Conservation (phyloP, 2,329 filamentous ascomycete species). For the Thermothelomyces thermophilus region DNA sequence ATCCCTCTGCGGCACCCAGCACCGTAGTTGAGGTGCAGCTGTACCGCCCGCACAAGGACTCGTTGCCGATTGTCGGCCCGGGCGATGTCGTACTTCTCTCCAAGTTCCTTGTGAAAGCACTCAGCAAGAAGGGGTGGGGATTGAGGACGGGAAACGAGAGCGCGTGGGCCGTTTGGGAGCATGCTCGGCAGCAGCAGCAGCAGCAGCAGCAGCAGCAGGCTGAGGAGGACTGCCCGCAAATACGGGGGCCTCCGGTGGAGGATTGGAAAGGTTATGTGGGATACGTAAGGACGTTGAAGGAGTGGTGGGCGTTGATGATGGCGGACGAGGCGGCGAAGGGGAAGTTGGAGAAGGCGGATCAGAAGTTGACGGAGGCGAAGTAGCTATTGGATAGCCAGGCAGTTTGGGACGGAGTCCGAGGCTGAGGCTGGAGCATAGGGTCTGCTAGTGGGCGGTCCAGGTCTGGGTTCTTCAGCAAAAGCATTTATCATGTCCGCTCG, state of each 20-base stretch:
- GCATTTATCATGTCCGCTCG: too few relatives aligned
- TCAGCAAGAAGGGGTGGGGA: slow-evolving; percentile 50
- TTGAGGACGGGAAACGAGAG: slow-evolving; percentile 49
- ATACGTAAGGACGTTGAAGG: slow-evolving; percentile 43
- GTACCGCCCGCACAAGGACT: slow-evolving; percentile 51
- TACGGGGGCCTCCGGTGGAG: slow-evolving; percentile 55
- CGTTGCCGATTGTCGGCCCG: slow-evolving; percentile 46
- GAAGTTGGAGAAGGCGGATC: slow-evolving; percentile 45
- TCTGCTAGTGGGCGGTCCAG: too few relatives aligned
- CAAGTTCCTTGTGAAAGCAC: slow-evolving; percentile 47
- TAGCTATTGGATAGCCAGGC: not conserved
- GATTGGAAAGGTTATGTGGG: slow-evolving; percentile 42
- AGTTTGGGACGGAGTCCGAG: not conserved
- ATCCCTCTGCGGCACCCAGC: slow-evolving; percentile 46
- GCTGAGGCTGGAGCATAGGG: too few relatives aligned
- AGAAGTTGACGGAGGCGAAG: slow-evolving; percentile 27
- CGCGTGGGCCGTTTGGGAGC: slow-evolving; percentile 51
- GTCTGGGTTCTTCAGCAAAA: too few relatives aligned
- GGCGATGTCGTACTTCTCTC: slow-evolving; percentile 56
- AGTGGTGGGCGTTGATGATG: slow-evolving; percentile 41
- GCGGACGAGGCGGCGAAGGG: slow-evolving; percentile 37
- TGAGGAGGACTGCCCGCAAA: slow-evolving; percentile 35
- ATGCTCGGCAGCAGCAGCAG: not conserved
- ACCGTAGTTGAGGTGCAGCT: slow-evolving; percentile 49
- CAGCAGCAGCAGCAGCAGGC: slow-evolving; percentile 19